These are phyloP conservation scores for Linnemannia hyalina DNA, from an alignment of 192 early-diverging fungal species.

Conservation along the genomic window DNA sequence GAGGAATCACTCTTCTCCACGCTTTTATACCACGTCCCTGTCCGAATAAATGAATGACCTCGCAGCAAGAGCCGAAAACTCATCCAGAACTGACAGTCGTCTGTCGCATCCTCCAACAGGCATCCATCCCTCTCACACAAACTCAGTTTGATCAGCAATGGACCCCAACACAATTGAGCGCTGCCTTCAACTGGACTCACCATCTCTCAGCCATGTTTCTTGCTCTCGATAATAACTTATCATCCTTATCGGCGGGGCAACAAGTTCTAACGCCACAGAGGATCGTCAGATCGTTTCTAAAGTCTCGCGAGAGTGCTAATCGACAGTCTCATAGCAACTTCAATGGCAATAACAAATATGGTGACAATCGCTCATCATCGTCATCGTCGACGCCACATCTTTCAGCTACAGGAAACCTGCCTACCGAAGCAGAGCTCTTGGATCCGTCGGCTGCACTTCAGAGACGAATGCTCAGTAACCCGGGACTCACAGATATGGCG, in stretches of 20 bases:
- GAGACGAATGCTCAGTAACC: conserved; percentile 24
- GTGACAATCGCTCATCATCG: neutral
- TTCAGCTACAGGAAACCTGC: neutral
- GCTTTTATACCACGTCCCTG: neutral
- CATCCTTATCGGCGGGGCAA: neutral
- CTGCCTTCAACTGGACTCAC: conserved; percentile 41
- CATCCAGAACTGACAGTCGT: conserved; percentile 38
- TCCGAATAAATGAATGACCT: conserved; percentile 31
- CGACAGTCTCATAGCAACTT: neutral
- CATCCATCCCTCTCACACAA: conserved; percentile 9
- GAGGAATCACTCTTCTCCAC: neutral
- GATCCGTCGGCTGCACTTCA: conserved; percentile 19
- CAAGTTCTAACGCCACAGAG: neutral
- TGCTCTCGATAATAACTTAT: neutral
- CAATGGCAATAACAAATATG: neutral
- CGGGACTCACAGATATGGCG: conserved; percentile 13
- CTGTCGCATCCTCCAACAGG: conserved; percentile 30
- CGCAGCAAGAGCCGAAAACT: conserved; percentile 4
- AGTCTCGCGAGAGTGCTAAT: neutral
- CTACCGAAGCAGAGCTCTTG: conserved; percentile 14
- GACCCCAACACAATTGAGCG: conserved; percentile 19
- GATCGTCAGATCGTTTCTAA: neutral
- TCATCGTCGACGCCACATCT: neutral
- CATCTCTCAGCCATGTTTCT: conserved; percentile 22
- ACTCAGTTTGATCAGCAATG: conserved; percentile 39